Percentiles rank a stretch among this genome's conserved stretches.
Conservation (phyloP, 176 grass and related monocot species). For the Oryza rufipogon region DNA sequence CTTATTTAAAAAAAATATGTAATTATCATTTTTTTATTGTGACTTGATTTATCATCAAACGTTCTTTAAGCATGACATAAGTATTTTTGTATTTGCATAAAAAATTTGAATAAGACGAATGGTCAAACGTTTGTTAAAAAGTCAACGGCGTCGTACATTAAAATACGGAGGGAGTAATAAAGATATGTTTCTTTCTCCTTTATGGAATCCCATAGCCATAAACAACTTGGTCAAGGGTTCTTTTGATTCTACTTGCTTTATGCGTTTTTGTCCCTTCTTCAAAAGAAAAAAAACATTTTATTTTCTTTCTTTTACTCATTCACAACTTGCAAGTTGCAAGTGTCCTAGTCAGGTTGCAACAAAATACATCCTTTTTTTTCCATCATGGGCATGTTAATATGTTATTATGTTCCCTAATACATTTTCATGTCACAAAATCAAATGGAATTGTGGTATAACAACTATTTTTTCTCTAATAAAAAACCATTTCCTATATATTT, state of each 20-base stretch:
- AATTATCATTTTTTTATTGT: too few relatives aligned
- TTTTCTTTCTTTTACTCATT: background rate
- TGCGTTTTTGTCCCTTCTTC: background rate
- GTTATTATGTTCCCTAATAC: background rate
- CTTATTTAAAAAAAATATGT: too few relatives aligned
- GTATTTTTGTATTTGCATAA: too few relatives aligned
- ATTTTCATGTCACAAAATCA: background rate
- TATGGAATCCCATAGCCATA: constrained; percentile 16
- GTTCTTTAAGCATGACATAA: too few relatives aligned
- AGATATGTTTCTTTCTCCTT: background rate
- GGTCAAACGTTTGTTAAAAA: too few relatives aligned
- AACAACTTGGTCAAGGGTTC: constrained; percentile 31
- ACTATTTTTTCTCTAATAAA: background rate
- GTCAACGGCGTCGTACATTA: too few relatives aligned
- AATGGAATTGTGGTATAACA: background rate
- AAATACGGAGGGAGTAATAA: too few relatives aligned
- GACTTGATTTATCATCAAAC: too few relatives aligned
- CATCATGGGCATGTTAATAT: background rate
- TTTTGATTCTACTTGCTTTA: constrained; percentile 3
- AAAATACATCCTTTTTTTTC: background rate
- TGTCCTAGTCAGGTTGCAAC: constrained; percentile 9
- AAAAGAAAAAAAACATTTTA: background rate
- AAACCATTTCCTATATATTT: background rate
- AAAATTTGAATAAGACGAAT: too few relatives aligned
- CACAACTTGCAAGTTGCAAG: constrained; percentile 21